Conservation (phyloP, 495 filamentous ascomycete genomes). For the Annulohypoxylon stygium region DNA sequence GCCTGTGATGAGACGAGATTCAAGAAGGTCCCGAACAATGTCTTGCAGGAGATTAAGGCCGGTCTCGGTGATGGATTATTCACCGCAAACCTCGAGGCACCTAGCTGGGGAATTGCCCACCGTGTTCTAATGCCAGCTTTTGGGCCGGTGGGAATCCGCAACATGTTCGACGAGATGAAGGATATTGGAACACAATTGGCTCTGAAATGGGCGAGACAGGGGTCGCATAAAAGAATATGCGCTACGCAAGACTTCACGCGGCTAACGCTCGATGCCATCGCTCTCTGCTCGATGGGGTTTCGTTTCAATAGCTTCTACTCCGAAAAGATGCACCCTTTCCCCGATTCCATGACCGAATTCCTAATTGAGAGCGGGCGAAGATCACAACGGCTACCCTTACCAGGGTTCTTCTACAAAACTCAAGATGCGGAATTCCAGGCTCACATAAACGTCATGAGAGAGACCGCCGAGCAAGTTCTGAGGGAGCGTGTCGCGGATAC, state of each 20-base stretch:
- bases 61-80: slow-evolving; percentile 71
- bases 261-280: slow-evolving; percentile 75
- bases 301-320: slow-evolving; percentile 78
- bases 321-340: slow-evolving; percentile 70
- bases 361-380: slow-evolving; percentile 65
- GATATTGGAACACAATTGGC: slow-evolving; percentile 74
- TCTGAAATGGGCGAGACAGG: slow-evolving; percentile 75
- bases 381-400: slow-evolving; percentile 58
- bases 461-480: slow-evolving; percentile 66
- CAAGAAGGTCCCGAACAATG: slow-evolving; percentile 33
- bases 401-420: slow-evolving; percentile 62
- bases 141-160: slow-evolving; percentile 70
- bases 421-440: slow-evolving; percentile 63
- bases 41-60: slow-evolving; percentile 61
- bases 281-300: slow-evolving; percentile 74
- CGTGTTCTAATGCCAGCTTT: slow-evolving; percentile 72
- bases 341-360: slow-evolving; percentile 67
- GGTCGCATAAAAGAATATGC: slow-evolving; percentile 63
- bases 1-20: slow-evolving; percentile 67
- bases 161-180: slow-evolving; percentile 77
- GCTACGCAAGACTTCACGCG: slow-evolving; percentile 75
- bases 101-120: slow-evolving; percentile 74
- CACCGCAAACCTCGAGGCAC: slow-evolving; percentile 62
- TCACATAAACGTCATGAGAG: slow-evolving; percentile 65
- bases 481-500: slow-evolving; percentile 63